Conservation (phyloP, 1,284 basidiomycete genomes). For the Coniophora puteana region DNA sequence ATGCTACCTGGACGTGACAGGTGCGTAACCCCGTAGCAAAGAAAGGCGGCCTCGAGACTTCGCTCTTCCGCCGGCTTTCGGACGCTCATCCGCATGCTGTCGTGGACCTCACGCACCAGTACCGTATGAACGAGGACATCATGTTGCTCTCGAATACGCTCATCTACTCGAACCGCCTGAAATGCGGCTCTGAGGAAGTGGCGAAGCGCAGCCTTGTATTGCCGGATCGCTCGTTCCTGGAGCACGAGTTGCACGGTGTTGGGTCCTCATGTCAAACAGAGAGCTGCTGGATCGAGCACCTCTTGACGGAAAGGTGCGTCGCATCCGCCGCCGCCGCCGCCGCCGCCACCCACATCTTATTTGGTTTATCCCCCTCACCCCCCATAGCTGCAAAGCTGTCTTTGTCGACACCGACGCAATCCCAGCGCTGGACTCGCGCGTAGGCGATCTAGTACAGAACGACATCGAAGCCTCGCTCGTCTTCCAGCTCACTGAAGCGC, state of each 20-base stretch:
- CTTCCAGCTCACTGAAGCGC: conserved; percentile 59
- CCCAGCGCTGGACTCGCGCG: conserved; percentile 75
- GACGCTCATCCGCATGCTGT: conserved; percentile 84
- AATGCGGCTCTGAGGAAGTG: conserved; percentile 75
- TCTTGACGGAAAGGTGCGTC: conserved; percentile 64
- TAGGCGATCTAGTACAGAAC: conserved; percentile 90
- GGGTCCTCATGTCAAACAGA: conserved; percentile 25
- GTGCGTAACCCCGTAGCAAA: conserved; percentile 81
- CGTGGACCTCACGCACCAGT: conserved; percentile 83
- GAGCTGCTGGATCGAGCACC: conserved; percentile 68
- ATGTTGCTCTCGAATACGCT: conserved; percentile 91
- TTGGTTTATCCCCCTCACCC: background rate
- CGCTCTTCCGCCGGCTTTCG: conserved; percentile 86
- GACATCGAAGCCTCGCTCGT: conserved; percentile 70
- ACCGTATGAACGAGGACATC: conserved; percentile 96
- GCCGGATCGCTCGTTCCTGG: conserved; percentile 41
- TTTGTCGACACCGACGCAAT: conserved; percentile 91
- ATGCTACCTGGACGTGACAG: conserved; percentile 33
- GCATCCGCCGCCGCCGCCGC: conserved; percentile 3
- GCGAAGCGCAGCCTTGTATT: conserved; percentile 59
- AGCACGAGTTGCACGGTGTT: conserved; percentile 32
- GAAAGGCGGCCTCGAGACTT: conserved; percentile 84
- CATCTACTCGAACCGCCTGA: conserved; percentile 79
- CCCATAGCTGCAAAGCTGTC: conserved; percentile 71
- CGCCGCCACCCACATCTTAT: background rate